Evolutionary conservation across 305 asterid species (phyloP), one percentile per base, ranked within the genome.

Genomic region (Striga hermonthica): DNA sequence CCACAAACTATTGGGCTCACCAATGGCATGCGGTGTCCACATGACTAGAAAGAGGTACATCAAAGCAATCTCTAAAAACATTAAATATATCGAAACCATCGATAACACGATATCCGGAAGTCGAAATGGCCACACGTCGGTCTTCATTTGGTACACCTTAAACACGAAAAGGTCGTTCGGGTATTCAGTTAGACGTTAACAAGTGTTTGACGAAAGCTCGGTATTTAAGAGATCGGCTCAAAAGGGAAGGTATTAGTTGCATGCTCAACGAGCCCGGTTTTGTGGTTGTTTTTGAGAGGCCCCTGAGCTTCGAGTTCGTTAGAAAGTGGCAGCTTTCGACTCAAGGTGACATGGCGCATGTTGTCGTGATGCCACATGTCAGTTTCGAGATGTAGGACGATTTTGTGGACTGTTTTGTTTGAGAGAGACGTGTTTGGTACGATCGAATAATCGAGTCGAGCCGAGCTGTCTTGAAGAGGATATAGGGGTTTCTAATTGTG

Each of bases 101-200:
- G 98, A 91, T 28, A 94, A 94, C 7, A 91, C 98, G 41, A 88
- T 91, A 77, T 84, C 85, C 95, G 98, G 98, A 41, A 89, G 96
- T 78, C 82, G 98, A 54, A 91, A 89, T 5, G 98, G 98, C 39
- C 98, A 91, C 57, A 96, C 96, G 38, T 96, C 98, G 12, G 81
- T 91, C 68, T 91, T 89, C 81, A 79, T 91, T n/a, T 91, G 98
- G 98, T 89, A 84, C 82, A 85, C 95, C 6, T 76, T 89, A 69
- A 91, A 87, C 81, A 76, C 79, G 63, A 91, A n/a, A 91, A 76
- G 98, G 98, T 39, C 85, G 85, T 82, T 76, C 75, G 69, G 98
- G 98, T 6, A 83, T 91, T 84, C 98, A 87, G 62, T 85, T 85
- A 64, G 98, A 91, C 75, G 96, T 91, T 71, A 92, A 85, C 41